These are phyloP conservation scores for Linum lewisii DNA, from an alignment of 345 rosid genomes.

Conservation along the genomic window DNA sequence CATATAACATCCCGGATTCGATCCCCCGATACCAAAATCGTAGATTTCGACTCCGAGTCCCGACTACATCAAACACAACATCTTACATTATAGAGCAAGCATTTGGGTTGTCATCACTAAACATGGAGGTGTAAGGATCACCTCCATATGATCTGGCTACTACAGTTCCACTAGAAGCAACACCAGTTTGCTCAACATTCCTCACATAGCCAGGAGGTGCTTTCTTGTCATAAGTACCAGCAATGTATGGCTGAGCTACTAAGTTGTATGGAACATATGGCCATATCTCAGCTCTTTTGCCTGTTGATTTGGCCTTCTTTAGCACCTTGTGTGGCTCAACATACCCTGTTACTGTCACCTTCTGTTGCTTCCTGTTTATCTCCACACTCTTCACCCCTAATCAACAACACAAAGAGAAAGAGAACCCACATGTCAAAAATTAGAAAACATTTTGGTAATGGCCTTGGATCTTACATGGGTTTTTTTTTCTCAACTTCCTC, in stretches of 20 bases:
- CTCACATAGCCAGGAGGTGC: conserved; percentile 45
- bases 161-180: conserved; percentile 19
- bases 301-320: conserved; percentile 30
- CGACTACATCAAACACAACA: too few relatives aligned
- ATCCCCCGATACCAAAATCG: too few relatives aligned
- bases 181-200: conserved; percentile 34
- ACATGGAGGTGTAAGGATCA: conserved; percentile 24
- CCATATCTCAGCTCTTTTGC: conserved; percentile 48
- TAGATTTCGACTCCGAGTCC: too few relatives aligned
- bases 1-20: too few relatives aligned
- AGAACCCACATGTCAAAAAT: neutral
- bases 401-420: neutral
- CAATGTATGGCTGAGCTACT: conserved; percentile 40
- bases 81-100: conserved; percentile 44
- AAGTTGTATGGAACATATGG: conserved; percentile 40
- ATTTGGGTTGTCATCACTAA: conserved; percentile 47
- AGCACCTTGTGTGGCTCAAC: conserved; percentile 45
- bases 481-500: too few relatives aligned
- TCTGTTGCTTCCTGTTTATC: conserved; percentile 40
- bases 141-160: conserved; percentile 3
- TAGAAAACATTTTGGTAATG: too few relatives aligned
- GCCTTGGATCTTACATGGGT: too few relatives aligned
- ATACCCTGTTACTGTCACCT: conserved; percentile 32
- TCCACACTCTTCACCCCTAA: conserved; percentile 37
- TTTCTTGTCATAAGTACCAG: conserved; percentile 43